Percentiles rank a stretch among this genome's conserved stretches.
phyloP scores from a whole-genome alignment of 495 filamentous ascomycete species.

The Penicillium alfredii region DNA sequence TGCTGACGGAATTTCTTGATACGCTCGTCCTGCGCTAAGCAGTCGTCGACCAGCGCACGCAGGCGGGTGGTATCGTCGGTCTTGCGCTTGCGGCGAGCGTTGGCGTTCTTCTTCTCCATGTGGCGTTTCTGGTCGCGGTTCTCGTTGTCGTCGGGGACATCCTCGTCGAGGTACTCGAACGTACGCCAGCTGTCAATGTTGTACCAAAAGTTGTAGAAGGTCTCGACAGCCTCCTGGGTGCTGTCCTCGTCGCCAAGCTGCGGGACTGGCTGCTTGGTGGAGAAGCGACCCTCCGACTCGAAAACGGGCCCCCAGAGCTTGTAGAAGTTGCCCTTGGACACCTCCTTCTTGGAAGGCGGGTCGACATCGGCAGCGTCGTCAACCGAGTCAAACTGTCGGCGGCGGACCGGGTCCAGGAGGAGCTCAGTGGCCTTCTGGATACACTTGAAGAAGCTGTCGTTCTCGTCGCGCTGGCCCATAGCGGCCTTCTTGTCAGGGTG shows the following conservation, averaged over 20 bases:
- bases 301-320: conserved; percentile 88
- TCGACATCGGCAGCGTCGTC: conserved; percentile 90
- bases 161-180: conserved; percentile 98
- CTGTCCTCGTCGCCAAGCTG: conserved; percentile 76
- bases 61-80: conserved; percentile 89
- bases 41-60: conserved; percentile 81
- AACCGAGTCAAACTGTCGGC: conserved; percentile 93
- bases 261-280: conserved; percentile 81
- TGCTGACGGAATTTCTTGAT: conserved; percentile 95
- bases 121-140: conserved; percentile 98
- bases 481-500: conserved; percentile 99
- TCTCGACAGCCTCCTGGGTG: conserved; percentile 80
- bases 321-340: conserved; percentile 81
- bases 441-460: conserved; percentile 99
- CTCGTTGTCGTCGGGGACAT: conserved; percentile 97
- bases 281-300: conserved; percentile 87
- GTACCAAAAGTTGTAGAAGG: conserved; percentile 99
- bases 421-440: conserved; percentile 97
- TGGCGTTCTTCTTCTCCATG: conserved; percentile 95
- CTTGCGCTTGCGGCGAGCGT: conserved; percentile 98
- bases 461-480: conserved; percentile 68
- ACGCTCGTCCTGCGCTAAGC: conserved; percentile 74
- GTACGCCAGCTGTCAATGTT: conserved; percentile 96
- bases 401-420: conserved; percentile 83
- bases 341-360: conserved; percentile 84